Evolutionary conservation across 345 rosid genomes (phyloP), one percentile per base, ranked within the genome.

Genomic region (Acer yangbiense): DNA sequence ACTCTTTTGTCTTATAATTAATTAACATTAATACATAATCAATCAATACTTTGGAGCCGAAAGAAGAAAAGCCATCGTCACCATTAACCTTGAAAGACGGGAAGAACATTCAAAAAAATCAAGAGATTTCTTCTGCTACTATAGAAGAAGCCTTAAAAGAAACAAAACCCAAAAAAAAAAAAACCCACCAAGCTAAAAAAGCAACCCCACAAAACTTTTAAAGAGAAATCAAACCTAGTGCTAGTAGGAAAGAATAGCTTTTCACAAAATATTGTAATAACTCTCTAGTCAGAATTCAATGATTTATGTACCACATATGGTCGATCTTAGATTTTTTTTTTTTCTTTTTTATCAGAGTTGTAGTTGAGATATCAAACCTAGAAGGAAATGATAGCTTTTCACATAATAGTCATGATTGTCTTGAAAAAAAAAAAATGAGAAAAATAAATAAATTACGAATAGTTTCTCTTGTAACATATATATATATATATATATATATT

Each of bases 21-120:
- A 41, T 0, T 35, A 0, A 35, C 1, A 35, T 35, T 35, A 35
- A 35, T 35, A 35, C 4, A 35, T 35, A 35, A 35, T 35, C 0
- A 71, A 29, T 70, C 65, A 71, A 71, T 12, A 68, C 66, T 84
- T 81, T 73, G 73, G 73, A 71, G 86, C 84, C 84, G 86, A 81
- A 84, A 84, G 86, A 76, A 57, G 82, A 76, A 78, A 84, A 81
- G 80, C 46, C 2, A 67, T 16, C 10, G 1, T 50, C 55, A 55
- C 67, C 80, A 81, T 72, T 78, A 78, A 48, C 80, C 84, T 84
- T 46, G 68, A 84, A 84, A 81, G 80, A 68, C 46, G 84, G 27
- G 74, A 73, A 84, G 80, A 81, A 72, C 82, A 75, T 52, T 77
- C 78, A 66, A 65, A 9, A 72, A 64, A 48, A 20, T n/a, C 66